A percentile compares a stretch with the other conserved stretches of the same genome.
Conservation (phyloP, 495 filamentous ascomycete genomes). For the Aspergillus biplanus region DNA sequence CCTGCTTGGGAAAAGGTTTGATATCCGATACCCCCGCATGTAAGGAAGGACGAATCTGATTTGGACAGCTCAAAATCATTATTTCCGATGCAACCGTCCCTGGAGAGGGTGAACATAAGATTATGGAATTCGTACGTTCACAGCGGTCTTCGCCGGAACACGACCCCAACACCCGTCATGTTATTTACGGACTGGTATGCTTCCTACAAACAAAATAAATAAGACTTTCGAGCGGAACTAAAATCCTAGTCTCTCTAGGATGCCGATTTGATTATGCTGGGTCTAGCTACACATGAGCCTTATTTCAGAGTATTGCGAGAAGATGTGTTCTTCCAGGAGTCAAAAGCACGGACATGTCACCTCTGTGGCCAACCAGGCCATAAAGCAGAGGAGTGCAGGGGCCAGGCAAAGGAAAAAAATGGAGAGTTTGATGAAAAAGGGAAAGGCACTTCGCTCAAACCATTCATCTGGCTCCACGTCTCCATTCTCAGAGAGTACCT, state of each 20-base stretch:
- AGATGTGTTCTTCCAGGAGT: conserved; percentile 93
- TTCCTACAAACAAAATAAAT: neutral
- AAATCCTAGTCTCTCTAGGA: conserved; percentile 48
- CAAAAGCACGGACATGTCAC: conserved; percentile 75
- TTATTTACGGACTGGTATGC: conserved; percentile 80
- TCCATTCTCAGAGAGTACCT: conserved; percentile 91
- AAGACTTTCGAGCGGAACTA: conserved; percentile 19
- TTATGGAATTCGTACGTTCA: conserved; percentile 97
- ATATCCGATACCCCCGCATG: conserved; percentile 1
- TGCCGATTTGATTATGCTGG: conserved; percentile 98
- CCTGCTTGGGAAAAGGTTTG: conserved; percentile 86
- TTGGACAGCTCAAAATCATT: conserved; percentile 78
- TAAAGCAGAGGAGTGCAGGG: conserved; percentile 78
- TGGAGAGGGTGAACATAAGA: conserved; percentile 98
- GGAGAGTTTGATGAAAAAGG: conserved; percentile 88
- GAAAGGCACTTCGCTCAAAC: conserved; percentile 69
- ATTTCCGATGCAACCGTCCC: conserved; percentile 98
- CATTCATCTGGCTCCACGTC: conserved; percentile 98
- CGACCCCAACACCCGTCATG: conserved; percentile 94
- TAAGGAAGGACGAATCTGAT: conserved; percentile 27
- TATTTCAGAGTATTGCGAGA: conserved; percentile 97
- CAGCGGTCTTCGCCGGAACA: conserved; percentile 89
- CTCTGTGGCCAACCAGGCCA: conserved; percentile 92
- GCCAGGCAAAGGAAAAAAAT: conserved; percentile 79
- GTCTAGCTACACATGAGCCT: conserved; percentile 94